Evolutionary conservation across 2,329 filamentous ascomycete species (phyloP), one percentile per base, ranked within the genome.

Genomic region (Apiospora kogelbergensis): DNA sequence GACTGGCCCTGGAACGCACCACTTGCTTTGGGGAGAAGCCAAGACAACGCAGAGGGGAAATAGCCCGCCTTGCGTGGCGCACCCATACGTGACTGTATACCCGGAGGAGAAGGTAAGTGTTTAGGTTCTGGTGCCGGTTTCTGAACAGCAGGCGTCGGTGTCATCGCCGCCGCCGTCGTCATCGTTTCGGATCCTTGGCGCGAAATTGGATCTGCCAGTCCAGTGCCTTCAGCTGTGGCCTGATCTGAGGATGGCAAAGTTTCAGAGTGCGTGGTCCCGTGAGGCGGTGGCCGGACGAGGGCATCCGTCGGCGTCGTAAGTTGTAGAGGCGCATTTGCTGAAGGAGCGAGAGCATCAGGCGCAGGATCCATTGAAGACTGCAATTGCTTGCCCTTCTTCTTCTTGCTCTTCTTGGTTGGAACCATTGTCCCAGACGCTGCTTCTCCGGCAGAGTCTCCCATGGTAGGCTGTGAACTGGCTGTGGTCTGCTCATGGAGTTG

Each of bases 341-440:
- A 17, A 46, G 41, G 6, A 46, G 42, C 42, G 30, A 48, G 24
- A 44, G 40, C 24, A 42, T 41, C 60, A 37, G 67, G 65, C 45
- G 73, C 72, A 13, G 70, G 69, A 4, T 72, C 71, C 60, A 20
- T 65, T 60, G 53, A 37, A 26, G 66, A 22, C 63, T 72, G 68
- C 6, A 68, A 26, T 67, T 76, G 80, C 73, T 80, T 80, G 57
- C 72, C 70, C 69, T 78, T 80, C 74, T 77, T 79, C 67, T 76
- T 80, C 73, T 80, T 80, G 60, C 72, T 71, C 69, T 78, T 80
- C 74, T 77, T 79, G 30, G 74, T 67, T 22, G 68, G 45, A n/a
- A 37, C 53, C 53, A 60, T 20, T 7, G 30, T 11, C 17, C 37
- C 53, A 60, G 53, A 37, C 20, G 30, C 53, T 37, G 53, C 2